Base-by-base conservation (phyloP, 805 yeast genomes). In the Lipomyces chichibuensis region DNA sequence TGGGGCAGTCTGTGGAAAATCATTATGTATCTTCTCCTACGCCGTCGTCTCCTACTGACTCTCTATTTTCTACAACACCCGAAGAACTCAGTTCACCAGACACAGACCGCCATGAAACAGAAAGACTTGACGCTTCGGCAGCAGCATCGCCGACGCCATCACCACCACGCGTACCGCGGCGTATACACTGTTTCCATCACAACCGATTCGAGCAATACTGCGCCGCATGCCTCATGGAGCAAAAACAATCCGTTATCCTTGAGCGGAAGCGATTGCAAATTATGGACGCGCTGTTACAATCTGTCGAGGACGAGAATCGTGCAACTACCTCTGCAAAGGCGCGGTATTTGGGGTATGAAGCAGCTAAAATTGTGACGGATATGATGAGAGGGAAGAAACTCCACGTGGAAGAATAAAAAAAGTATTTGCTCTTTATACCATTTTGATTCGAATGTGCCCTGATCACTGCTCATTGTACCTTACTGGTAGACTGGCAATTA, bases 251-350 rank as follows among this genome's bases (percentile, higher is more conserved):
- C 49, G 49, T n/a, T 2, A 43, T 43, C 23, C 49, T 43, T 43
- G 49, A 43, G 49, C 49, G 49, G 49, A 43, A 43, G 14, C 49
- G 49, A 43, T 43, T 43, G 49, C 49, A 43, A 43, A 43, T 43
- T 8, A 43, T 43, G 49, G 49, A 43, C 49, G 49, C 49, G 23
- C 49, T 43, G 49, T 43, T 43, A 43, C 49, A 43, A 43, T 43
- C 49, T n/a, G 49, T 43, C 23, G 49, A 43, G 49, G 49, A 43
- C 49, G 49, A 43, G 49, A 43, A 43, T n/a, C 20, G 49, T 5
- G 49, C 49, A n/a, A 43, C 49, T 4, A 43, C 49, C 23, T 43
- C 49, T n/a, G 49, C 49, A 43, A 43, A 43, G 49, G 49, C 49
- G 49, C 49, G 49, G 23, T 43, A 43, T 43, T 43, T 43, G 20